Conservation (phyloP, 2,329 filamentous ascomycete genomes). For the Apiospora kogelbergensis region DNA sequence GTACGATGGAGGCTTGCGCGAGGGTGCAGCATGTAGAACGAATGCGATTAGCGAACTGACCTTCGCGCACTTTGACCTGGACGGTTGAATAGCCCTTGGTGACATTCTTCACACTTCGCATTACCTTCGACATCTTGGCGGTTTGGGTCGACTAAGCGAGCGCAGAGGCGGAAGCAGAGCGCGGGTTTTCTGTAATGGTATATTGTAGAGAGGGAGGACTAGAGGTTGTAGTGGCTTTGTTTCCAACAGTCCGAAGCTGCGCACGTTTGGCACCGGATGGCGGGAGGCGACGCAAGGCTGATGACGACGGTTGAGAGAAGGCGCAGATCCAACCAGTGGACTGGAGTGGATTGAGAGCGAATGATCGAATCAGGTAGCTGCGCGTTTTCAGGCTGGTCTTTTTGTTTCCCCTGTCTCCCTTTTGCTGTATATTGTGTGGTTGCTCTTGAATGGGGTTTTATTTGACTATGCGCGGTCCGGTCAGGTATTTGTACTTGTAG, state of each 20-base stretch:
- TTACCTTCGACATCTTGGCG: constrained; percentile 86
- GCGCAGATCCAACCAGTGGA: constrained; percentile 7
- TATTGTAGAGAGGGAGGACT: not conserved
- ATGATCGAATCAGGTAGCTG: not conserved
- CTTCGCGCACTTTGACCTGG: constrained; percentile 98
- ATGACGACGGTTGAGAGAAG: not conserved
- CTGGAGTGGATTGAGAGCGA: not conserved
- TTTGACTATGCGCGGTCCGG: not conserved
- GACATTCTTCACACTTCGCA: constrained; percentile 97
- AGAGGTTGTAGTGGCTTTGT: not conserved
- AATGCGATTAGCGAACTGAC: constrained; percentile 44
- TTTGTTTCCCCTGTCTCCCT: not conserved
- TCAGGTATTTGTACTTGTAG: not conserved
- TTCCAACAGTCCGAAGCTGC: not conserved
- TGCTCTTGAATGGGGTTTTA: not conserved
- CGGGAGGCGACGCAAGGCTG: constrained; percentile 1
- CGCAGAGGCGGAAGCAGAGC: not conserved
- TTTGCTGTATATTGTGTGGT: not conserved
- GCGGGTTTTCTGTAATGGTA: not conserved
- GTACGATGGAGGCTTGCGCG: constrained; percentile 13
- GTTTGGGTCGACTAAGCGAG: constrained; percentile 13
- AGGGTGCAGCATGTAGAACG: not conserved
- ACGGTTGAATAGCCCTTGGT: constrained; percentile 97
- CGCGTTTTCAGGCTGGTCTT: not conserved
- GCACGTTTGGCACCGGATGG: not conserved